A percentile compares a stretch with the other conserved stretches of the same genome.
Conservation (phyloP, 2,329 filamentous ascomycete genomes). For the Sporothrix humicola region DNA sequence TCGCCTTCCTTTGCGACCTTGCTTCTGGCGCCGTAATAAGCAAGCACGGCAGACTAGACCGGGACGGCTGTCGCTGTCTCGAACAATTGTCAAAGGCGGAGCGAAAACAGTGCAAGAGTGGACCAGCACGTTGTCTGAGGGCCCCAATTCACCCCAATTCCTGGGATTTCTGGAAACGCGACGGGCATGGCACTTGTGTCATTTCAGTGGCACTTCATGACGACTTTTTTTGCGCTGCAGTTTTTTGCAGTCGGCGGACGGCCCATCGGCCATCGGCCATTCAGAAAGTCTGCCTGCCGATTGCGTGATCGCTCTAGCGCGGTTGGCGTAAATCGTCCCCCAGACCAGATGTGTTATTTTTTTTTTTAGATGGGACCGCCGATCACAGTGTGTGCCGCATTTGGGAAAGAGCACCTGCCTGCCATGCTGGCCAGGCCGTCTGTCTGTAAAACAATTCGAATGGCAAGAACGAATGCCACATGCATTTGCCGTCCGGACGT, state of each 20-base stretch:
- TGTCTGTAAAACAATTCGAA: not conserved
- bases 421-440: no score
- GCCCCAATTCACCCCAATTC: no score
- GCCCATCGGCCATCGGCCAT: slow-evolving; percentile 34
- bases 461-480: not conserved
- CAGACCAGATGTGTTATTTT: slow-evolving; percentile 3
- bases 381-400: slow-evolving; percentile 21
- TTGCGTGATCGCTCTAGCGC: slow-evolving; percentile 47
- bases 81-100: not conserved
- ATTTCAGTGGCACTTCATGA: slow-evolving; percentile 29
- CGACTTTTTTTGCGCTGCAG: slow-evolving; percentile 27
- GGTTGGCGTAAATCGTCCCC: slow-evolving; percentile 30
- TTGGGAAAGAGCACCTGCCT: slow-evolving; percentile 15
- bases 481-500: not conserved
- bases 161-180: slow-evolving; percentile 10
- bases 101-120: not conserved
- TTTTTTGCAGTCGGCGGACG: slow-evolving; percentile 23
- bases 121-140: not conserved
- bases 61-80: slow-evolving; percentile 34
- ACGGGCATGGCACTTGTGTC: slow-evolving; percentile 21
- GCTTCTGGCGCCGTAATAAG: slow-evolving; percentile 7
- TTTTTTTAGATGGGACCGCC: slow-evolving; percentile 21
- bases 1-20: slow-evolving; percentile 27
- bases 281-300: slow-evolving; percentile 38
- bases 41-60: slow-evolving; percentile 32